Base-by-base conservation (phyloP, 2,329 filamentous ascomycete species). In the Exserohilum rostratum region DNA sequence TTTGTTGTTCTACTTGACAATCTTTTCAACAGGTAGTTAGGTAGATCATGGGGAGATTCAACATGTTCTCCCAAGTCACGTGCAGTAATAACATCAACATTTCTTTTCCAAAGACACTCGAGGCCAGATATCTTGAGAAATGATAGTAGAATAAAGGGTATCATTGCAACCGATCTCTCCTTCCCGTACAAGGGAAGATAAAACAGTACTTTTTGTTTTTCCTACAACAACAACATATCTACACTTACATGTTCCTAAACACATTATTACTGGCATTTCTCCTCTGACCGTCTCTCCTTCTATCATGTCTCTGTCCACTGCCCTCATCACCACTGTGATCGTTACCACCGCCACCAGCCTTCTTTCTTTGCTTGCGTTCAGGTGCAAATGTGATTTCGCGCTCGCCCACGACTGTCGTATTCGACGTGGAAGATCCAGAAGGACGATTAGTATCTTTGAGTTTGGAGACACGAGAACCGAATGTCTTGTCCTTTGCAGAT, bases 221-320 rank as follows among this genome's bases (percentile, higher is more conserved):
- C 35, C 42, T 22, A 17, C 29, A 11, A 29, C 15, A 44, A 13
- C 15, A 37, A 11, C 17, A 45, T 18, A 27, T 3, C 10, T 3
- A 11, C 22, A 30, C 48, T 53, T 69, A 88, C 80, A 90, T 82
- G 68, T 81, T 83, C 72, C 88, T 84, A 73, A 92, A 90, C 35
- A 87, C 87, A 76, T 93, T 93, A 47, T 83, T 83, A 75, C 89
- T 91, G 46, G 90, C 90, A 74, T 88, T 92, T 66, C 90, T 80
- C 66, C 90, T 84, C 25, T 80, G 78, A 53, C 79, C 79, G 56
- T 80, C 77, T 60, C 78, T 79, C 63, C 77, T 78, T 72, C 72
- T 60, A 50, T 43, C 57, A 46, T 50, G 39, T 6, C 61, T 60
- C 52, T 70, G 65, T 6, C 65, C 70, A 22, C 57, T 58, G 7